These are phyloP conservation scores for Kazachstania psychrophila DNA, from an alignment of 805 yeast genomes.

Conservation along the genomic window DNA sequence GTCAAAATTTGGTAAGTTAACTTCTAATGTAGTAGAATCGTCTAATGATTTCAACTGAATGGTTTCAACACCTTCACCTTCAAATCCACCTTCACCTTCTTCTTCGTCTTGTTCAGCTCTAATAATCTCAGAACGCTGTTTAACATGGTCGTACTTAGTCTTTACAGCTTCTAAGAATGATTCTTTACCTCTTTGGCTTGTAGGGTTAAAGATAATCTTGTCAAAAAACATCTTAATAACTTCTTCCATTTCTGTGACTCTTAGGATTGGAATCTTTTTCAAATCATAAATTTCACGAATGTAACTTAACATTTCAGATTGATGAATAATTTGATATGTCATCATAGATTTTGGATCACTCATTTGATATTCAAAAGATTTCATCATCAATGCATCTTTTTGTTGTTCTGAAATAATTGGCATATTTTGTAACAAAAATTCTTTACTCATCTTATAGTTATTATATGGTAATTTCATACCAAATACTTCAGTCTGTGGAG, in stretches of 20 bases:
- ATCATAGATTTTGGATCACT: slow-evolving; percentile 34
- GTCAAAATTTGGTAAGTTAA: slow-evolving; percentile 56
- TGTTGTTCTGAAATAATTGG: slow-evolving; percentile 71
- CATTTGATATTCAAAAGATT: slow-evolving; percentile 74
- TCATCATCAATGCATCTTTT: slow-evolving; percentile 87
- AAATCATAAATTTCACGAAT: slow-evolving; percentile 35
- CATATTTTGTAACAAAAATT: slow-evolving; percentile 48
- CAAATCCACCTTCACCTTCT: slow-evolving; percentile 35
- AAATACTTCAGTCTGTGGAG: slow-evolving; percentile 58
- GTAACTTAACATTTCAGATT: slow-evolving; percentile 73
- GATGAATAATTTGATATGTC: slow-evolving; percentile 65
- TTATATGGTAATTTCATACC: slow-evolving; percentile 42
- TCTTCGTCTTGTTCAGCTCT: slow-evolving; percentile 39
- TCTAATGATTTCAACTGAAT: slow-evolving; percentile 86
- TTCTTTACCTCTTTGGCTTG: slow-evolving; percentile 48
- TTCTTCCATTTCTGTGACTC: slow-evolving; percentile 29
- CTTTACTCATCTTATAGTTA: slow-evolving; percentile 42
- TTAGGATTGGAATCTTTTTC: slow-evolving; percentile 28
- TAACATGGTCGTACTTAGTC: slow-evolving; percentile 67
- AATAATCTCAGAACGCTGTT: slow-evolving; percentile 59
- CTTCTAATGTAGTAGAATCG: slow-evolving; percentile 65
- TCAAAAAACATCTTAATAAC: slow-evolving; percentile 61
- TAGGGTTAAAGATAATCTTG: slow-evolving; percentile 37
- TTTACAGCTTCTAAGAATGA: slow-evolving; percentile 70
- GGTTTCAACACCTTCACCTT: slow-evolving; percentile 52